Evolutionary conservation across 1,139 yeast species (phyloP).

Genomic region (Debaryomyces sp.): DNA sequence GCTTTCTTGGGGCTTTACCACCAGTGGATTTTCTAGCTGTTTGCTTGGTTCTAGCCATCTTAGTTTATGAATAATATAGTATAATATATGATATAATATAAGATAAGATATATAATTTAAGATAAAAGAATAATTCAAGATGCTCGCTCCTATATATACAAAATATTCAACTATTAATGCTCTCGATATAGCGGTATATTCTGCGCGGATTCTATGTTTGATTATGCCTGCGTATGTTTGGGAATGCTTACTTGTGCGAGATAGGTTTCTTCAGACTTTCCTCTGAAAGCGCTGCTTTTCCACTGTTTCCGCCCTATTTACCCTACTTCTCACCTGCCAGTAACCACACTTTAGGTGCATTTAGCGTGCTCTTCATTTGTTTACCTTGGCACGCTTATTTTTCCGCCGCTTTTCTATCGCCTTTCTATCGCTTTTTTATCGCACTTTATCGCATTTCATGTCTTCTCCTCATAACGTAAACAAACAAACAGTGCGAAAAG

Average conservation of each 20-base stretch:
- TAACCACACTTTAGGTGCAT: background rate
- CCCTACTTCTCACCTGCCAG: background rate
- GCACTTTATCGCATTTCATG: background rate
- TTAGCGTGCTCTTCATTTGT: background rate
- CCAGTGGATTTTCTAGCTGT: conserved; percentile 98
- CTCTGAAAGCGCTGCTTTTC: background rate
- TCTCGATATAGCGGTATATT: background rate
- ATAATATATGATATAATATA: background rate
- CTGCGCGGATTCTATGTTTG: background rate
- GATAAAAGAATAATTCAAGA: background rate
- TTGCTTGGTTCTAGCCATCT: conserved; percentile 98
- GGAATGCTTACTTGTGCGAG: background rate
- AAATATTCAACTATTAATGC: background rate
- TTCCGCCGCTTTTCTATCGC: background rate
- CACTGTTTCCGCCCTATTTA: background rate
- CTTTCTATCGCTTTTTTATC: background rate
- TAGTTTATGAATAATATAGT: background rate
- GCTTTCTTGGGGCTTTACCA: conserved; percentile 99
- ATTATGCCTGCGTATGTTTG: background rate
- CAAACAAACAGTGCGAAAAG: conserved; percentile 1
- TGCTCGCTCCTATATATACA: background rate
- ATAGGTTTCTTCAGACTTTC: too few relatives aligned
- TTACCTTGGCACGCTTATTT: background rate
- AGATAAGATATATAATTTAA: background rate
- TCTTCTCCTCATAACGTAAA: background rate